Percentiles rank a stretch among this genome's conserved stretches.
Evolutionary conservation across 768 basidiomycete species (phyloP).

Genomic region (Fomitopsis serialis): DNA sequence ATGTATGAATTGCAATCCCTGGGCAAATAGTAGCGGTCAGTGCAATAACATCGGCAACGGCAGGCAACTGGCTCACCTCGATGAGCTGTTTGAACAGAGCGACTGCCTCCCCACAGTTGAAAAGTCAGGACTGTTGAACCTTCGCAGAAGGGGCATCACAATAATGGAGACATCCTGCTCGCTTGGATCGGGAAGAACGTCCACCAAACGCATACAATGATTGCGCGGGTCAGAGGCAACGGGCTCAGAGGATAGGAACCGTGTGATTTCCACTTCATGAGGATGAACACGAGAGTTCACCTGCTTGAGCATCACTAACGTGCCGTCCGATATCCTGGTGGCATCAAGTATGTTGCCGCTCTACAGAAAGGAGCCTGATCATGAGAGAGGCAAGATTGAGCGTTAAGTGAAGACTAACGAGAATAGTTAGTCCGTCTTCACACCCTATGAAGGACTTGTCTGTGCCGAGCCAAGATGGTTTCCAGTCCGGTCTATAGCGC

Average conservation of each 20-base stretch:
- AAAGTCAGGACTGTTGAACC: conserved; percentile 24
- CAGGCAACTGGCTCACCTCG: conserved; percentile 20
- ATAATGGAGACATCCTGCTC: conserved; percentile 14
- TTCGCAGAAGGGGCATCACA: conserved; percentile 29
- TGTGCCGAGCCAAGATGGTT: conserved; percentile 7
- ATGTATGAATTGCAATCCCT: conserved; percentile 36
- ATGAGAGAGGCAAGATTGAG: conserved; percentile 16
- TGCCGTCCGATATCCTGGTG: conserved; percentile 12
- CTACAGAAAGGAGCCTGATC: too few relatives aligned
- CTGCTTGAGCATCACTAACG: conserved; percentile 13
- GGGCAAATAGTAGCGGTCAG: conserved; percentile 14
- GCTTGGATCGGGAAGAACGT: conserved; percentile 13
- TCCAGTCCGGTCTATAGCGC: conserved; percentile 11
- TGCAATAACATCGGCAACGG: conserved; percentile 13
- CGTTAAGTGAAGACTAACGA: conserved; percentile 11
- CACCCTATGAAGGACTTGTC: not conserved
- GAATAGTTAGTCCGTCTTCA: conserved; percentile 13
- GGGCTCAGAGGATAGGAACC: conserved; percentile 18
- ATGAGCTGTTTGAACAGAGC: conserved; percentile 27
- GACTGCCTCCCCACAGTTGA: conserved; percentile 30
- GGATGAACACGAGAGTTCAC: conserved; percentile 10
- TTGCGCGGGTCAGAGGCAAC: conserved; percentile 19
- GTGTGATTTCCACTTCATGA: conserved; percentile 21
- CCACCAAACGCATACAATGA: conserved; percentile 21
- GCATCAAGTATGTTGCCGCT: conserved; percentile 12